Evolutionary conservation across 768 basidiomycete genomes (phyloP), one percentile per base, ranked within the genome.

Genomic region (Amanita pallidorosea): DNA sequence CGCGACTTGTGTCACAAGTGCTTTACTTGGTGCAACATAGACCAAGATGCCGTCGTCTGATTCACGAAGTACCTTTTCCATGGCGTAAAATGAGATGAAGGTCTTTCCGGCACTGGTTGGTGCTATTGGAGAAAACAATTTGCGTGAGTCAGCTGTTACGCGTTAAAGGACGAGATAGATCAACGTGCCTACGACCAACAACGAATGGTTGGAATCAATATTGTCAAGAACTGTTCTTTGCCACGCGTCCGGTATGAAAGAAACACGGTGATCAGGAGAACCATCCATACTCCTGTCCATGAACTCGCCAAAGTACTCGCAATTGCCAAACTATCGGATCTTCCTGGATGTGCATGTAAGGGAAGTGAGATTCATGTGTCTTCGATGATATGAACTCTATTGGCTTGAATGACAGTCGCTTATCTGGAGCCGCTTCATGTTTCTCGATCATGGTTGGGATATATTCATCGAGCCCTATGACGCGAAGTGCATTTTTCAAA

Each of bases 41-140:
- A 87, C 77, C 33, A 87, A 59, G 37, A 87, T 70, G 0, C 80
- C 83, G 38, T 85, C 75, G 57, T 87, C 79, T 0, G 81, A 81
- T 36, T 67, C 68, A 49, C 79, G 67, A 2, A 87, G 64, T 12
- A 84, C 67, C 54, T 76, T 75, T 60, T 85, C 83, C 84, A 87
- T 86, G 0, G 85, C 84, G 55, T 85, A 85, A 61, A 73, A 87
- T 2, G 81, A 82, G 38, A 87, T 84, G 58, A 87, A 87, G 0
- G 85, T 86, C 62, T 87, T 87, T 25, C 84, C 83, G 1, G 82
- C 83, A 61, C 80, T 81, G 1, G 81, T 84, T 0, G 82, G 83
- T 3, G 81, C 81, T 83, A 56, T 4, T 38, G 31, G 46, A 35
- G 20, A 34, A 31, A 4, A 42, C 11, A 40, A 45, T 27, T 11